A percentile compares a stretch with the other conserved stretches of the same genome.
Evolutionary conservation across 192 early-diverging fungal species (phyloP).

Genomic region (Coemansia furcata): DNA sequence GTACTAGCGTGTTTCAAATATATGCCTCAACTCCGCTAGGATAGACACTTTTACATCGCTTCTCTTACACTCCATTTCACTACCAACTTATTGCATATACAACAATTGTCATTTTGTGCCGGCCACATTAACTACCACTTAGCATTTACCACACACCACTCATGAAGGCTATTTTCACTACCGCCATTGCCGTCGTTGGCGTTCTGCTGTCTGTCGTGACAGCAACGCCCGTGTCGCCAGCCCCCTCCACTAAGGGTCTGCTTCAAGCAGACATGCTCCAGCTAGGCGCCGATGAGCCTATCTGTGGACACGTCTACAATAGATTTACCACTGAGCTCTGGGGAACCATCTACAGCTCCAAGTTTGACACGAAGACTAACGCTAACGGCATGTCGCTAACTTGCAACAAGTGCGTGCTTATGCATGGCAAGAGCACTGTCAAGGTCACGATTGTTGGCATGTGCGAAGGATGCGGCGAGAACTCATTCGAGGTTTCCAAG

Average conservation of each 20-base stretch:
- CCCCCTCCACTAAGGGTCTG: not conserved
- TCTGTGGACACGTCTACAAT: not conserved
- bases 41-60: not conserved
- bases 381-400: not conserved
- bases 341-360: not conserved
- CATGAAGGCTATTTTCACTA: constrained; percentile 4
- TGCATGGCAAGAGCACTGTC: constrained; percentile 4
- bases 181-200: not conserved
- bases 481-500: not conserved
- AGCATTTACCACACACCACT: not conserved
- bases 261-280: not conserved
- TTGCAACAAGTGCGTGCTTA: constrained; percentile 8
- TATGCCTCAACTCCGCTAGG: not conserved
- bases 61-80: not conserved
- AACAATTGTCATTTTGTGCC: constrained; percentile 5
- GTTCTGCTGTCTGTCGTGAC: not conserved
- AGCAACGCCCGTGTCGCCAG: not conserved
- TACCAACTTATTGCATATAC: not conserved
- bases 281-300: not conserved
- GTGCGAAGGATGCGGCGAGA: constrained; percentile 4
- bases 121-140: constrained; percentile 3
- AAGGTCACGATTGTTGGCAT: constrained; percentile 7
- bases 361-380: not conserved
- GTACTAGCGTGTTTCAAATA: not conserved
- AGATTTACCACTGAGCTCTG: not conserved